These are phyloP conservation scores for Dendrobium officinale DNA, from an alignment of 106 monocot species.

Conservation along the genomic window DNA sequence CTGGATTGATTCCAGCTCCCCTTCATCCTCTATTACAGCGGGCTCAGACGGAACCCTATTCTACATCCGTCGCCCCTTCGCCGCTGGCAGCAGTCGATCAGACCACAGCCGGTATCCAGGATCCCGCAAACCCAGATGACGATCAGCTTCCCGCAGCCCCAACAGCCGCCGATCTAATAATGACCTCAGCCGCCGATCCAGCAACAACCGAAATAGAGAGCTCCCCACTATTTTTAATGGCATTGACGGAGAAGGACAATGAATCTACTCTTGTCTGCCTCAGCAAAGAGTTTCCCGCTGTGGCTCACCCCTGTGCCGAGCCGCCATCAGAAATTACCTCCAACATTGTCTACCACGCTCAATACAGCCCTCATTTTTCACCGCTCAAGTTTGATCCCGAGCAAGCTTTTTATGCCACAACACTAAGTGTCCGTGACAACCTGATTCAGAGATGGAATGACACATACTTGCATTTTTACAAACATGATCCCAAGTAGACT, in stretches of 20 bases:
- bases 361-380: slow-evolving; percentile 70
- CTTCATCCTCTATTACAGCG: too few species aligned
- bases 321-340: slow-evolving; percentile 59
- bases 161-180: too few species aligned
- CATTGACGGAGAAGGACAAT: slow-evolving; percentile 14
- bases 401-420: slow-evolving; percentile 82
- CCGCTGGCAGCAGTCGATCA: too few species aligned
- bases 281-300: slow-evolving; percentile 19
- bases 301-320: slow-evolving; percentile 43
- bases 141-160: too few species aligned
- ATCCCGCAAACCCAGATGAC: too few species aligned
- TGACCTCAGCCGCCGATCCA: too few species aligned
- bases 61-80: too few species aligned
- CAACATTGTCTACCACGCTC: slow-evolving; percentile 73
- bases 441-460: slow-evolving; percentile 89
- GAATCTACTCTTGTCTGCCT: background rate
- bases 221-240: slow-evolving; percentile 12
- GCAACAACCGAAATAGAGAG: too few species aligned
- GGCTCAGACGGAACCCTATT: too few species aligned
- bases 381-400: slow-evolving; percentile 75
- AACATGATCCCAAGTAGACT: slow-evolving; percentile 77
- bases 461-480: slow-evolving; percentile 73
- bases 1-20: too few species aligned
- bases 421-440: slow-evolving; percentile 57
- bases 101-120: too few species aligned